Evolutionary conservation across 2,329 filamentous ascomycete genomes (phyloP).

Genomic region (Hymenoscyphus linearis): DNA sequence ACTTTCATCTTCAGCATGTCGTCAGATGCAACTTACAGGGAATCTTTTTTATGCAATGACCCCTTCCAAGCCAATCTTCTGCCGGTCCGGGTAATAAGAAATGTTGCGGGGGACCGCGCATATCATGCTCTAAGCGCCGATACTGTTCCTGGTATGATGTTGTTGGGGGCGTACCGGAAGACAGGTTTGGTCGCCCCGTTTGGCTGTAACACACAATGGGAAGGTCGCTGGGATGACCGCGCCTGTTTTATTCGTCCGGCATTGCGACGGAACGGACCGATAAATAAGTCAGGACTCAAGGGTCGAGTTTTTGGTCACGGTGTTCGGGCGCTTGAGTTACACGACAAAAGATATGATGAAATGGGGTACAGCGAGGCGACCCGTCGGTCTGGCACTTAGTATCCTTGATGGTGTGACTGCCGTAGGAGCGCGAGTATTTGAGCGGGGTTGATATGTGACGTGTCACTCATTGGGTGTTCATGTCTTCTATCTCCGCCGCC

Average conservation of each 20-base stretch:
- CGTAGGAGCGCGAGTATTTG: neutral
- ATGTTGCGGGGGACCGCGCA: constrained; percentile 5
- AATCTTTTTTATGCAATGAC: neutral
- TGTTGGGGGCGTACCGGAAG: constrained; percentile 6
- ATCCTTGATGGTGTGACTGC: neutral
- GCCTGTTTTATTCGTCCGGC: constrained; percentile 4
- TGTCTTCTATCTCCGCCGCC: neutral
- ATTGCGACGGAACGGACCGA: constrained; percentile 1
- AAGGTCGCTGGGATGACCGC: constrained; percentile 1
- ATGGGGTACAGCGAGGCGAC: neutral
- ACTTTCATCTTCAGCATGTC: neutral
- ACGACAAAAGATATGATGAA: neutral
- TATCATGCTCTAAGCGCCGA: constrained; percentile 13
- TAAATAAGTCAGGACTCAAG: neutral
- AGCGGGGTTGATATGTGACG: constrained; percentile 3
- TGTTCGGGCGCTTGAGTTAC: neutral
- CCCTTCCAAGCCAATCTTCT: neutral
- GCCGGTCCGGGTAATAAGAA: too few species aligned
- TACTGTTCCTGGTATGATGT: constrained; percentile 8
- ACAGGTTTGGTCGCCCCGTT: neutral
- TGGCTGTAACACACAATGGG: neutral
- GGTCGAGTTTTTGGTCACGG: neutral
- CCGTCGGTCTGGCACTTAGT: neutral
- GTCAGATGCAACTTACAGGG: neutral
- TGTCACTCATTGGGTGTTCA: neutral